These are phyloP conservation scores for Botryotinia convoluta DNA, from an alignment of 2,329 filamentous ascomycete genomes.

Conservation along the genomic window DNA sequence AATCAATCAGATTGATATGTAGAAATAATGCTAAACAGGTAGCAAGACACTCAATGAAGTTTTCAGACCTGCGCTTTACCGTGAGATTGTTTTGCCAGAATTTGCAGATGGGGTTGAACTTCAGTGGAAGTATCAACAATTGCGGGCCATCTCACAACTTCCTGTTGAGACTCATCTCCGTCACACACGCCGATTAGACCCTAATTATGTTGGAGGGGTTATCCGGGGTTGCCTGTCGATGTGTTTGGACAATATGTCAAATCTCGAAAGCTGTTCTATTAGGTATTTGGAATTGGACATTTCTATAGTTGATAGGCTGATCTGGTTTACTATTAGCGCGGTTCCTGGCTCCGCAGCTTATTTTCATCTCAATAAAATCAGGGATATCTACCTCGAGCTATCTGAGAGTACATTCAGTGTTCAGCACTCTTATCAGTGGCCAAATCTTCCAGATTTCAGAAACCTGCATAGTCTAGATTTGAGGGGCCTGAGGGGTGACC, in stretches of 20 bases:
- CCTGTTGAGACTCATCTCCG: conserved; percentile 1
- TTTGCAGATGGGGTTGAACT: neutral
- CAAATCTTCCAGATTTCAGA: neutral
- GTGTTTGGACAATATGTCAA: neutral
- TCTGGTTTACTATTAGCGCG: neutral
- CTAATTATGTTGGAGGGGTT: neutral
- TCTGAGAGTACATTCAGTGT: accelerated
- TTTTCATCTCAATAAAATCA: neutral
- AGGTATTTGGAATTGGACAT: neutral
- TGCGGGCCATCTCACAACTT: neutral
- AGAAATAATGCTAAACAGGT: neutral
- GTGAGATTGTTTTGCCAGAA: conserved; percentile 4
- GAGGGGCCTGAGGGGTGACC: neutral
- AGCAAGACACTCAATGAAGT: conserved; percentile 13
- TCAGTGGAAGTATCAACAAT: neutral
- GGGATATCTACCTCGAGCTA: neutral
- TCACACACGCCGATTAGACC: neutral
- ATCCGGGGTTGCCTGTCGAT: neutral
- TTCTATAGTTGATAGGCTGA: neutral
- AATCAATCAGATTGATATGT: neutral
- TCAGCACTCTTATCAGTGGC: neutral
- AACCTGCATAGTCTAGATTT: conserved; percentile 9
- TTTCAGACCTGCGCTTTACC: conserved; percentile 5
- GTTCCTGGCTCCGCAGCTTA: neutral
- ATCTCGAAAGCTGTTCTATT: neutral